Conservation (phyloP, 805 yeast species). For the Starmerella gropengiesseri region DNA sequence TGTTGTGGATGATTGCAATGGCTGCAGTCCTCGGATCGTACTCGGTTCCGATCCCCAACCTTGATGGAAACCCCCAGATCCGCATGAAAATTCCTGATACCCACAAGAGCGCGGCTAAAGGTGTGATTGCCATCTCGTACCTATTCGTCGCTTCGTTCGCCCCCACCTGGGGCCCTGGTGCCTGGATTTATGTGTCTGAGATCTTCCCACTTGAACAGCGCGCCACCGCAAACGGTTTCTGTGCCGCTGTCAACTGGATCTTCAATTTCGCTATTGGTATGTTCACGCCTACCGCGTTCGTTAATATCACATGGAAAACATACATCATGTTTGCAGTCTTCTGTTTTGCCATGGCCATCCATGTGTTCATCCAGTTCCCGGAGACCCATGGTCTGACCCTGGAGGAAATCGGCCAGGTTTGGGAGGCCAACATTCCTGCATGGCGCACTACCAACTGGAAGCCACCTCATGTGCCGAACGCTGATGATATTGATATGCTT, state of each 20-base stretch:
- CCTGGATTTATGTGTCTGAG: constrained; percentile 57
- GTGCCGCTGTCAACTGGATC: constrained; percentile 71
- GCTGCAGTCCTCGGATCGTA: constrained; percentile 37
- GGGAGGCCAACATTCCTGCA: constrained; percentile 29
- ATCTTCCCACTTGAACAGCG: constrained; percentile 63
- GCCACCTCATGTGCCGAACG: constrained; percentile 19
- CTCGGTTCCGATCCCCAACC: constrained; percentile 20
- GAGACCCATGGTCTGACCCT: constrained; percentile 59
- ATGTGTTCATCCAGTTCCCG: constrained; percentile 44
- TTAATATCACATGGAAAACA: constrained; percentile 50
- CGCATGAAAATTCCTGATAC: constrained; percentile 22
- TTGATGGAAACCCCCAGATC: constrained; percentile 21
- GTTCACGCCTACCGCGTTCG: constrained; percentile 46
- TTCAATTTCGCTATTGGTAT: constrained; percentile 66
- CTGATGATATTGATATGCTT: constrained; percentile 24
- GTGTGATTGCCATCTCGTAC: constrained; percentile 43
- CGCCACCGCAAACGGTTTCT: constrained; percentile 58
- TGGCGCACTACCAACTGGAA: constrained; percentile 22
- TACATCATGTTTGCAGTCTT: constrained; percentile 34
- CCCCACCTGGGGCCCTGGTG: constrained; percentile 74
- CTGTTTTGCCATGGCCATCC: constrained; percentile 33
- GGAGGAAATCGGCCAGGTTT: constrained; percentile 59
- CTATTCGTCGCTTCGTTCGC: constrained; percentile 67
- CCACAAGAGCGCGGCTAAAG: constrained; percentile 34
- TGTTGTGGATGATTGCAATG: constrained; percentile 50